phyloP scores from a whole-genome alignment of 768 basidiomycete genomes.

The Macrolepiota fuliginosa region DNA sequence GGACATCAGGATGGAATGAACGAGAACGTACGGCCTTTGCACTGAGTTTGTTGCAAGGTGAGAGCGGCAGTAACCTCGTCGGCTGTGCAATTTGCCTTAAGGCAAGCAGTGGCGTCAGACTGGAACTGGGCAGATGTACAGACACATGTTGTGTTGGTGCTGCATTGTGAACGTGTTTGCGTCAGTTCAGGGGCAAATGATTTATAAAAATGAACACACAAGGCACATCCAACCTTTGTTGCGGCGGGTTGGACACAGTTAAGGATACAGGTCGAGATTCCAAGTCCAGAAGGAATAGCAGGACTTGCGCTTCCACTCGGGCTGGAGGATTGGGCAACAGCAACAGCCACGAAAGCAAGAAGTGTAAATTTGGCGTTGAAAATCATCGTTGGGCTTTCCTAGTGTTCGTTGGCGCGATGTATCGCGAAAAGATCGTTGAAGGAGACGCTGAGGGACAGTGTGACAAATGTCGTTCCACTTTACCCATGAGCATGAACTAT shows the following conservation, averaged over 20 bases:
- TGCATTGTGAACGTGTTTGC: background rate
- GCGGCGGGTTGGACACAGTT: constrained; percentile 21
- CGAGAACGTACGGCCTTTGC: constrained; percentile 16
- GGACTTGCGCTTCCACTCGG: background rate
- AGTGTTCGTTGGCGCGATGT: background rate
- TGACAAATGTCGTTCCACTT: constrained; percentile 4
- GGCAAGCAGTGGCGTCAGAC: constrained; percentile 19
- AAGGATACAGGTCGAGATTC: constrained; percentile 20
- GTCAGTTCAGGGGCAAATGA: background rate
- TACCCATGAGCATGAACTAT: background rate
- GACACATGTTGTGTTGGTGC: constrained; percentile 20
- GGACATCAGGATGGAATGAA: background rate
- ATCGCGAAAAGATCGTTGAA: background rate
- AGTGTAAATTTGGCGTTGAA: constrained; percentile 1
- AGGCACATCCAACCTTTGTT: constrained; percentile 12
- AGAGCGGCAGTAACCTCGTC: constrained; percentile 19
- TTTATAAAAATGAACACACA: constrained; percentile 14
- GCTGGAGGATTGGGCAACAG: constrained; percentile 3
- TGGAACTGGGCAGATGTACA: constrained; percentile 23
- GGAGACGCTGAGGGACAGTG: background rate
- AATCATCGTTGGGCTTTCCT: background rate
- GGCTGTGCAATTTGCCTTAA: constrained; percentile 17
- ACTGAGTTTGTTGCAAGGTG: constrained; percentile 19
- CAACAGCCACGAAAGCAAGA: background rate
- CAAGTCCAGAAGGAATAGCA: constrained; percentile 6